Base-by-base conservation (phyloP, 2,329 filamentous ascomycete species). In the Aspergillus awamori region DNA sequence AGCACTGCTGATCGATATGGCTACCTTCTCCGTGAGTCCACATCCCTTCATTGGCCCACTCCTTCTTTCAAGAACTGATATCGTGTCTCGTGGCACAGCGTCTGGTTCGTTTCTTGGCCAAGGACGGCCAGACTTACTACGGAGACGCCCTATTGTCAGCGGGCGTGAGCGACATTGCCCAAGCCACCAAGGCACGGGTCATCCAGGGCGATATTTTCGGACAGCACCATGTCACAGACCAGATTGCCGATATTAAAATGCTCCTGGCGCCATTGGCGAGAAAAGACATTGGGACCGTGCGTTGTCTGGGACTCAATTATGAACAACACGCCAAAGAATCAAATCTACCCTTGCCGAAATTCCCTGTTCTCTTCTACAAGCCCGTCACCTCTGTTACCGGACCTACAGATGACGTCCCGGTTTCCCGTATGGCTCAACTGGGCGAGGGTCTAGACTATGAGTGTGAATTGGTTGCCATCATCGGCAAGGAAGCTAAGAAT, bases 331-430 rank as follows among this genome's bases (percentile, higher is more conserved):
- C 89, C 7, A 85, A 85, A 69, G 89, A 91, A 79, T 83, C 88
- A 26, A 86, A 86, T 63, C 83, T 91, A 78, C 83, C 89, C 1
- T 82, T 90, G 61, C 90, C 90, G 1, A 83, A 86, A 69, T 90
- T 87, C 65, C 91, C 91, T 0, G 83, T 92, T 8, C 77, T 93
- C 17, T 93, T 93, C 76, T 89, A 87, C 78, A 92, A 92, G 76
- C 89, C 90, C 4, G 73, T 82, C 6, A 90, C 89, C 2, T 80
- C 89, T 0, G 81, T 92, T 24, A 74, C 83, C 0, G 89, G 89
- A 2, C 89, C 89, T 0, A 80, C 76, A 2, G 87, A 90, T 67
- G 80, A 87, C 1, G 88, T 92, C 56, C 88, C 89, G 2, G 81
- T 94, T 38, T 85, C 87, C 22, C 70, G 76, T 2, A 78, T 90